These are phyloP conservation scores for Podila minutissima DNA, from an alignment of 192 early-diverging fungal species.

Conservation along the genomic window DNA sequence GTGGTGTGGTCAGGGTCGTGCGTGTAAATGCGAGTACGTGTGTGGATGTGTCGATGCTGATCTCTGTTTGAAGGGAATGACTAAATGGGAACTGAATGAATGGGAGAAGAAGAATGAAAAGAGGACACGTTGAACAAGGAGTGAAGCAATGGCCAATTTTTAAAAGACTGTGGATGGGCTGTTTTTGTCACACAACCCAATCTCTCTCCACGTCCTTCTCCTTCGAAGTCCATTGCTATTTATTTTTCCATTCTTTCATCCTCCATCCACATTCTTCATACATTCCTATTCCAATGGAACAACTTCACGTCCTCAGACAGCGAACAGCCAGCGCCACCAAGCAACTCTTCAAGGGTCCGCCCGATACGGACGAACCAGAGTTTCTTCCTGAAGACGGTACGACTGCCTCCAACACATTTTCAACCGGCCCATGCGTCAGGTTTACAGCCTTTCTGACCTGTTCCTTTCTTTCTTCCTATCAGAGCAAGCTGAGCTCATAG, in stretches of 20 bases:
- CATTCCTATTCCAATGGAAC: constrained; percentile 12
- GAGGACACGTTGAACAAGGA: no score
- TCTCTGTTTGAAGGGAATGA: background rate
- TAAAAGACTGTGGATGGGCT: no score
- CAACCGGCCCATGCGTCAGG: background rate
- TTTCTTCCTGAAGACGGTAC: constrained; percentile 40
- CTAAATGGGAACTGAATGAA: background rate
- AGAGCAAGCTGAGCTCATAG: constrained; percentile 46
- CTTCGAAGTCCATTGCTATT: background rate
- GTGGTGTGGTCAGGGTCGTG: background rate
- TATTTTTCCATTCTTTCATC: background rate
- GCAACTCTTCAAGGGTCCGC: constrained; percentile 16
- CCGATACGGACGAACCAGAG: constrained; percentile 5
- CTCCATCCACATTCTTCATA: background rate
- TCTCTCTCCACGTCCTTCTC: background rate
- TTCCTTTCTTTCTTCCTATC: background rate
- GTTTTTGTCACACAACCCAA: background rate
- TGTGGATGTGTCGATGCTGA: background rate
- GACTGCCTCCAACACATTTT: background rate
- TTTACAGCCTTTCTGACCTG: background rate
- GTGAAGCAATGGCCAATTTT: background rate
- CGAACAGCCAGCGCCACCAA: constrained; percentile 14
- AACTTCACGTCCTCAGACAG: constrained; percentile 15
- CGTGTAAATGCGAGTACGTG: background rate
- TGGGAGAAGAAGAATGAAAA: background rate